Evolutionary conservation across 1,284 basidiomycete species (phyloP).

Genomic region (Blastosporella zonata): DNA sequence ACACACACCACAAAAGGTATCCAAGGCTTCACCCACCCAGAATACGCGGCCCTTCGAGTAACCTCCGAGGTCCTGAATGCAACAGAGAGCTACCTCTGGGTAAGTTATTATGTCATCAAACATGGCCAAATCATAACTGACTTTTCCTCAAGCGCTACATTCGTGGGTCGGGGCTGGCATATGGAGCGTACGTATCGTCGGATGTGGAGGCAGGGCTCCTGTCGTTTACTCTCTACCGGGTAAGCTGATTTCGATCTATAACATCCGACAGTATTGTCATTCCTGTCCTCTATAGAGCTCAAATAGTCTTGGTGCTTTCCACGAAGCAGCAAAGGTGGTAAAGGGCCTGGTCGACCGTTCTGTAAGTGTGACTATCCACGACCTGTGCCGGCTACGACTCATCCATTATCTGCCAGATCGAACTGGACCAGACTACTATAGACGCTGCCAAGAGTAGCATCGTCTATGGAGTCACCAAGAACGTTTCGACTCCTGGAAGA

Average conservation of each 20-base stretch:
- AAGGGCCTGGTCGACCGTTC: conserved; percentile 74
- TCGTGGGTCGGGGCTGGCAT: conserved; percentile 90
- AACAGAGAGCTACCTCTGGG: conserved; percentile 95
- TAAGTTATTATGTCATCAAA: conserved; percentile 29
- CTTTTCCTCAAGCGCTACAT: conserved; percentile 60
- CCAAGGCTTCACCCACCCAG: conserved; percentile 77
- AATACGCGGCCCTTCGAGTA: conserved; percentile 84
- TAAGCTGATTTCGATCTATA: conserved; percentile 34
- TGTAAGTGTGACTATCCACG: conserved; percentile 46
- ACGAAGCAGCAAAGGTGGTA: conserved; percentile 77
- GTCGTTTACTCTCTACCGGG: conserved; percentile 80
- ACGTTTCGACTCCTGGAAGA: conserved; percentile 79
- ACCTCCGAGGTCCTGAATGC: conserved; percentile 89
- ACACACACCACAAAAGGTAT: conserved; percentile 80
- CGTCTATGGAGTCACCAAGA: conserved; percentile 79
- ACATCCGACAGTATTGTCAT: background rate
- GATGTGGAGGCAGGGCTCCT: conserved; percentile 85
- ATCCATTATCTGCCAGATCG: conserved; percentile 51
- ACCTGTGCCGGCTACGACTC: background rate
- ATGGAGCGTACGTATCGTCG: conserved; percentile 80
- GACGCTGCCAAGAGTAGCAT: conserved; percentile 93
- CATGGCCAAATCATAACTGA: background rate
- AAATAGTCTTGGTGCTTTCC: conserved; percentile 81
- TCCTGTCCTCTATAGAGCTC: conserved; percentile 61
- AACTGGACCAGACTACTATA: conserved; percentile 79